phyloP scores from a whole-genome alignment of 768 basidiomycete species.

The Lactarius hengduanensis region DNA sequence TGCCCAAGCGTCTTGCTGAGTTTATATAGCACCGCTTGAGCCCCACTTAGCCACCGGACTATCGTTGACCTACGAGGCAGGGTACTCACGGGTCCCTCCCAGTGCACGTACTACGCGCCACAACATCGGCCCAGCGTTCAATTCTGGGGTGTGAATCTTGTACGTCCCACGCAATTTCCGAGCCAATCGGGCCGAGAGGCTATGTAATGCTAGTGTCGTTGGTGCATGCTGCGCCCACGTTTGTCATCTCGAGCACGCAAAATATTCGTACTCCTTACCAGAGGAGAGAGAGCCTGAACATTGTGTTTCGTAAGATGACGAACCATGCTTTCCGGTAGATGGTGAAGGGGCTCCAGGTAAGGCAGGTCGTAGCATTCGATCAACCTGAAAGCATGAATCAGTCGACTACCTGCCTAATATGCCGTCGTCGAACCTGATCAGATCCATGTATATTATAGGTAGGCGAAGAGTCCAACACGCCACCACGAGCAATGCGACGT shows the following conservation, averaged over 20 bases:
- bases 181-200: conserved; percentile 60
- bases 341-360: conserved; percentile 68
- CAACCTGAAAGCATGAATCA: conserved; percentile 43
- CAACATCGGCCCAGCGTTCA: conserved; percentile 71
- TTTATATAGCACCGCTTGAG: conserved; percentile 59
- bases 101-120: conserved; percentile 73
- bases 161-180: conserved; percentile 52
- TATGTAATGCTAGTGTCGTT: conserved; percentile 53
- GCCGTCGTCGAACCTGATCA: conserved; percentile 51
- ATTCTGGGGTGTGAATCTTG: conserved; percentile 65
- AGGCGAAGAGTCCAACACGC: conserved; percentile 80
- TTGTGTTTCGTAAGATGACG: conserved; percentile 73
- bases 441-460: conserved; percentile 73
- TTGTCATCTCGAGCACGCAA: not conserved
- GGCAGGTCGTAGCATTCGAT: conserved; percentile 77
- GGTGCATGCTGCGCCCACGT: conserved; percentile 54
- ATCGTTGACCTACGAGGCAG: conserved; percentile 25
- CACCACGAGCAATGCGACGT: conserved; percentile 66
- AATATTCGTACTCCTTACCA: conserved; percentile 45
- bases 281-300: conserved; percentile 64
- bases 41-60: conserved; percentile 25
- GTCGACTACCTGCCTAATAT: not conserved
- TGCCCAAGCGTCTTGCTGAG: conserved; percentile 60
- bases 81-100: conserved; percentile 67
- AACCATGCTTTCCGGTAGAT: conserved; percentile 60